Evolutionary conservation across 2,329 filamentous ascomycete species (phyloP), one percentile per base, ranked within the genome.

Genomic region (Proliferodiscus dingleyae): DNA sequence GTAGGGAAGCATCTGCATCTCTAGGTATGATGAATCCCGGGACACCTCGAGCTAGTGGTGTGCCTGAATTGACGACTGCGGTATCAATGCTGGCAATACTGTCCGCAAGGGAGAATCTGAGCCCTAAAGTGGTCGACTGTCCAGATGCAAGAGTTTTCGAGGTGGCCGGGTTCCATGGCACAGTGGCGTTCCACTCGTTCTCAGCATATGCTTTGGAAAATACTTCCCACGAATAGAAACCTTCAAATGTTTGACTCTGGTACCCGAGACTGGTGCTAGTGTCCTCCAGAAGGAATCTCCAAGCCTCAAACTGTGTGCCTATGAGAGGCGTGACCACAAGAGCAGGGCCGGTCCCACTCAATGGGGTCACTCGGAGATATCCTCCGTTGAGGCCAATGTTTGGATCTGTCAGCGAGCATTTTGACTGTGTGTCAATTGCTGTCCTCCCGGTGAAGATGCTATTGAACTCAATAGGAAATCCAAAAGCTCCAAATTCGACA

Each of bases 361-460:
- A 61, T 1, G 73, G 75, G 1, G 70, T 68, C 0, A 77, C 72
- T 19, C 75, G 73, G 30, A 81, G 67, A 45, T 78, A 76, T 0
- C 78, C 78, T 0, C 75, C 77, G 41, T 80, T 66, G 47, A 80
- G 66, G 2, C 78, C 78, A n/a, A 81, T 72, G 43, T 80, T 80
- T 0, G 78, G 78, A 45, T 82, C 78, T 0, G 74, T 68, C 3
- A 81, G 66, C 0, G 74, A 75, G 56, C 78, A 81, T 21, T 69
- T 66, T 0, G 64, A 60, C 43, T 73, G 70, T 5, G 72, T 78
- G 5, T 77, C 70, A 2, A 64, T 62, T 0, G 75, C 69, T 1
- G 64, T 60, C 7, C 75, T 69, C 36, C 67, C 66, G 10, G 71
- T 78, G 55, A 81, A 81, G 53, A 82, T 80, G 59, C 74, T 81